Base-by-base conservation (phyloP, 2,329 filamentous ascomycete species). In the Beauveria sp. region DNA sequence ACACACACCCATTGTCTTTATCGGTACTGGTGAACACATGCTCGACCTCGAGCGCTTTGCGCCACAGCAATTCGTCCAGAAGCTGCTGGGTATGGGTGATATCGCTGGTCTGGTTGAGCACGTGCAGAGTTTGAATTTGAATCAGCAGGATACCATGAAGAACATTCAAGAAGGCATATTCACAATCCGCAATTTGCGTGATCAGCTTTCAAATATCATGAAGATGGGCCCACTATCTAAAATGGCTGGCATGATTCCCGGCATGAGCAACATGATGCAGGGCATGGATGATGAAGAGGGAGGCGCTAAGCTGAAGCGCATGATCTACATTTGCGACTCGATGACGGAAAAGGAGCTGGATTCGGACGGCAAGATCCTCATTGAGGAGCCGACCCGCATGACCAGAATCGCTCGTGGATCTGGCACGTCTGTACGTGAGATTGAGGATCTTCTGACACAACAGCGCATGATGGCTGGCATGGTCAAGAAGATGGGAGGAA, bases 61-160 rank as follows among this genome's bases (percentile, higher is more conserved):
- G 53, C 95, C 95, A 2, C 88, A 96, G 70, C 89, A 93, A 54
- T 99, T 99, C 70, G 87, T 99, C 51, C 90, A 89, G 67, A 99
- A 97, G 76, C 79, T 99, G 7, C 82, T 99, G 16, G 95, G 95
- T 56, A 98, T 98, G 92, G 95, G 95, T 51, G 95, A 99, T 70
- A 96, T 99, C 82, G 88, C 90, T 28, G 93, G 95, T 0, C 77
- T 99, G 38, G 90, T 99, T 12, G 95, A 99, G 76, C 95, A 99
- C 72, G 95, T 99, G 1, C 95, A 99, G 73, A 91, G 89, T 38
- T 83, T 99, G 57, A 97, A 96, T 73, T 84, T 97, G 55, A 93
- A 98, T 75, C 95, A 97, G 67, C 98, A 99, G 76, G 93, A 98
- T 70, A 98, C 95, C 3, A 97, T 99, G 83, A 99, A 99, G 80